Percentiles rank a stretch among this genome's conserved stretches.
These are phyloP conservation scores for Thymus quinquecostatus DNA, from an alignment of 257 asterid genomes.

Conservation along the genomic window DNA sequence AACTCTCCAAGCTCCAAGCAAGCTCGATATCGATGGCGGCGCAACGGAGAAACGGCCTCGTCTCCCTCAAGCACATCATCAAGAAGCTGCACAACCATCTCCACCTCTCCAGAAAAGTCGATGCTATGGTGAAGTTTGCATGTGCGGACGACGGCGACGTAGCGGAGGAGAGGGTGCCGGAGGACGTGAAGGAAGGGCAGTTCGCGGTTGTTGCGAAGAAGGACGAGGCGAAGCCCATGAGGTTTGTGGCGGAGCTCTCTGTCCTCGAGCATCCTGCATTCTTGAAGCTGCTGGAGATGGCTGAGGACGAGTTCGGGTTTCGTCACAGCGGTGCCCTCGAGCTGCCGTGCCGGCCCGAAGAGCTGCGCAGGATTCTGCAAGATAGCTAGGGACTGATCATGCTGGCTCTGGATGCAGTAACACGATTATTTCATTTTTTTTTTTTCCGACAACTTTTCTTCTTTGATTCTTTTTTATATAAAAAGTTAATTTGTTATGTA, in stretches of 20 bases:
- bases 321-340: conserved; percentile 39
- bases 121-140: not conserved
- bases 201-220: conserved; percentile 41
- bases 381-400: conserved; percentile 32
- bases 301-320: conserved; percentile 48
- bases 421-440: not conserved
- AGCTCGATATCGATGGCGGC: conserved; percentile 30
- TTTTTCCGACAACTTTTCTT: no score
- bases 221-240: conserved; percentile 33
- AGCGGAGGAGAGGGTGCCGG: conserved; percentile 25
- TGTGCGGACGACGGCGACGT: conserved; percentile 10
- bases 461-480: not conserved
- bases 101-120: conserved; percentile 25
- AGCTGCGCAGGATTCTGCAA: conserved; percentile 37
- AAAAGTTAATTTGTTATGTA: conserved; percentile 1
- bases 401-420: not conserved
- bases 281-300: conserved; percentile 43
- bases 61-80: conserved; percentile 27
- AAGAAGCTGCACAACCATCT: conserved; percentile 38
- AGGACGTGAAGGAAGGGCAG: conserved; percentile 48
- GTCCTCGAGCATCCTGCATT: conserved; percentile 40
- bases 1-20: conserved; percentile 6
- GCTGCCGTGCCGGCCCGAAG: conserved; percentile 44
- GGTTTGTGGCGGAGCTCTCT: conserved; percentile 42
- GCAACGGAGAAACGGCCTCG: conserved; percentile 22